Percentiles rank a stretch among this genome's conserved stretches.
Evolutionary conservation across 495 filamentous ascomycete genomes (phyloP).

Genomic region (Aspergillus heteromorphus): DNA sequence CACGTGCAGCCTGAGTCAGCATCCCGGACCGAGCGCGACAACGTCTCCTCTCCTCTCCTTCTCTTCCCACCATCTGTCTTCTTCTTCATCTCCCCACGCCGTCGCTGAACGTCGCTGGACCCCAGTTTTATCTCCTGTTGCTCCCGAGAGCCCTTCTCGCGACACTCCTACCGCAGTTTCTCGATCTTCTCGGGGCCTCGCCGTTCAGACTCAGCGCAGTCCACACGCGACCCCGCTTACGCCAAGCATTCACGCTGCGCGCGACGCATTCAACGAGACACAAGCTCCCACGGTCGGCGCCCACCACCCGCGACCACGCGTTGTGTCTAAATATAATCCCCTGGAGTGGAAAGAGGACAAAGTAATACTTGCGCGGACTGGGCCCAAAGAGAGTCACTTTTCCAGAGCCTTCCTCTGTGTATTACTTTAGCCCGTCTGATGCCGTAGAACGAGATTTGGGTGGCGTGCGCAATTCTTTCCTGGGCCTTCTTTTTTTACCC

Average conservation of each 20-base stretch:
- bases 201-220: conserved; percentile 1
- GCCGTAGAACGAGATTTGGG: conserved; percentile 39
- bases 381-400: conserved; percentile 22
- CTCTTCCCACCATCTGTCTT: conserved; percentile 12
- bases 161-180: too few species aligned
- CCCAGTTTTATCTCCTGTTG: background rate
- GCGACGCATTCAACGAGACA: conserved; percentile 9
- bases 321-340: conserved; percentile 17
- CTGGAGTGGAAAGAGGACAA: conserved; percentile 20
- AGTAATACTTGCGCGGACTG: conserved; percentile 35
- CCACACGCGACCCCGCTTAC: conserved; percentile 34
- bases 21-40: background rate
- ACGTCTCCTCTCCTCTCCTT: conserved; percentile 14
- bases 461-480: conserved; percentile 23
- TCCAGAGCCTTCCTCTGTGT: conserved; percentile 36
- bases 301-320: conserved; percentile 5
- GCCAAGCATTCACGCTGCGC: conserved; percentile 21
- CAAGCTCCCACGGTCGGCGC: conserved; percentile 1
- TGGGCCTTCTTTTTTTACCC: conserved; percentile 7
- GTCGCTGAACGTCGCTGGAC: conserved; percentile 3
- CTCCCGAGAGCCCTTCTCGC: background rate
- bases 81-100: conserved; percentile 13
- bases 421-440: conserved; percentile 40
- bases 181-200: background rate
- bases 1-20: conserved; percentile 20